Evolutionary conservation across 305 asterid genomes (phyloP).

Genomic region (Fraxinus albicans): DNA sequence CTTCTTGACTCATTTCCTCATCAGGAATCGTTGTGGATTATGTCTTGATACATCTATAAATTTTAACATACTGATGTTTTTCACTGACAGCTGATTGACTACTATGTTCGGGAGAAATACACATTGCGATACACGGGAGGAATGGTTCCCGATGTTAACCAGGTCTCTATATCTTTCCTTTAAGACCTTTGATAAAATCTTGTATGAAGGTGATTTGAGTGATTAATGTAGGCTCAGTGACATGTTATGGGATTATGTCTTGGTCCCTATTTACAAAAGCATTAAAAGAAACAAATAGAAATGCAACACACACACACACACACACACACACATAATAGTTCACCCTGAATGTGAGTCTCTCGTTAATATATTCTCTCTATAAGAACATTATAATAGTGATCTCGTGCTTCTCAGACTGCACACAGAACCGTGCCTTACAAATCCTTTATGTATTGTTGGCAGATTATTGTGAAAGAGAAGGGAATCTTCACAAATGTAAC

Average conservation of each 20-base stretch:
- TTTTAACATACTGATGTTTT: not conserved
- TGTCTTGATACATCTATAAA: not conserved
- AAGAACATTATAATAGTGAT: not conserved
- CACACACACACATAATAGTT: too few relatives aligned
- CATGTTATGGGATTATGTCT: not conserved
- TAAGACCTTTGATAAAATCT: not conserved
- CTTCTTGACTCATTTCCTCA: not conserved
- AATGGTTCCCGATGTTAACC: constrained; percentile 99
- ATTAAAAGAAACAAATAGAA: too few relatives aligned
- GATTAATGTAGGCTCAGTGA: not conserved
- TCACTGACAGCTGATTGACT: constrained; percentile 63
- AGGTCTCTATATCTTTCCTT: constrained; percentile 39
- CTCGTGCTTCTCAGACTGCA: not conserved
- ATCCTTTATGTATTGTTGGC: constrained; percentile 4
- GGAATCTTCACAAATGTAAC: constrained; percentile 88
- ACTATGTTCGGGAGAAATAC: constrained; percentile 83
- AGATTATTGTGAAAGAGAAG: constrained; percentile 96
- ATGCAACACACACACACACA: not conserved
- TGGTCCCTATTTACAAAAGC: not conserved
- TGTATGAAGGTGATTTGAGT: not conserved
- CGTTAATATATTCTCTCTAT: not conserved
- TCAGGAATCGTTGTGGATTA: not conserved
- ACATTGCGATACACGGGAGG: constrained; percentile 99
- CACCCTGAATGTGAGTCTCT: not conserved
- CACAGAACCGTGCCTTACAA: not conserved